phyloP scores from a whole-genome alignment of 2,329 filamentous ascomycete genomes.

The Leptoxyphium fumago region DNA sequence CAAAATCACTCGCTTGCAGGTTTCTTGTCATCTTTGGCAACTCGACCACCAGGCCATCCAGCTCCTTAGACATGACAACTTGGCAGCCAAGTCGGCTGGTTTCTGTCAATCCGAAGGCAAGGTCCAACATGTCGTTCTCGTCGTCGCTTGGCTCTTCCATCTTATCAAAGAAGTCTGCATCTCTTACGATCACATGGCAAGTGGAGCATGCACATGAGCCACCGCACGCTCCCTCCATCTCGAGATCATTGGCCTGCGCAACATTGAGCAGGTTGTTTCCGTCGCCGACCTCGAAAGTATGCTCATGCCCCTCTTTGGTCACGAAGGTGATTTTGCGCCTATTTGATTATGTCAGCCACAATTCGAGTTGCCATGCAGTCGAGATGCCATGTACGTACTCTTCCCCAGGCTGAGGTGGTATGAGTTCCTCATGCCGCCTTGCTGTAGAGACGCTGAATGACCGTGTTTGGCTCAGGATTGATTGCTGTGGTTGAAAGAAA shows the following conservation, averaged over 20 bases:
- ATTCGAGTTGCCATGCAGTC: no score
- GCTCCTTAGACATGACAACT: slow-evolving; percentile 76
- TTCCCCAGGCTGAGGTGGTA: slow-evolving; percentile 75
- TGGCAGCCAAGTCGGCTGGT: slow-evolving; percentile 76
- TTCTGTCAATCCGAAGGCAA: slow-evolving; percentile 81
- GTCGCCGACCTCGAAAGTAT: slow-evolving; percentile 64
- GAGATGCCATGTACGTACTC: slow-evolving; percentile 30
- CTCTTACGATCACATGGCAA: slow-evolving; percentile 74
- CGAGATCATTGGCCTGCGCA: slow-evolving; percentile 82
- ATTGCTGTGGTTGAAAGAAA: no score
- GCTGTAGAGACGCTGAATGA: slow-evolving; percentile 51
- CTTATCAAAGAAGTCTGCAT: slow-evolving; percentile 42
- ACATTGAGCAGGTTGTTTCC: slow-evolving; percentile 94
- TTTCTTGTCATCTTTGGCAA: slow-evolving; percentile 92
- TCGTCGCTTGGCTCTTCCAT: slow-evolving; percentile 34
- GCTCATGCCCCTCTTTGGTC: slow-evolving; percentile 68
- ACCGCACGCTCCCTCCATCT: slow-evolving; percentile 96
- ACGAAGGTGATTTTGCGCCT: slow-evolving; percentile 73
- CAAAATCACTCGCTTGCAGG: slow-evolving; percentile 85
- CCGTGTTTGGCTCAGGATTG: slow-evolving; percentile 16
- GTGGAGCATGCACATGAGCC: slow-evolving; percentile 88
- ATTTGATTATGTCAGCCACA: slow-evolving; percentile 28
- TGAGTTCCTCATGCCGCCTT: slow-evolving; percentile 61
- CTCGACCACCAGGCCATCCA: slow-evolving; percentile 63
- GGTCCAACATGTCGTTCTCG: slow-evolving; percentile 73